phyloP scores from a whole-genome alignment of 768 basidiomycete species.

The Pholiota microspora region DNA sequence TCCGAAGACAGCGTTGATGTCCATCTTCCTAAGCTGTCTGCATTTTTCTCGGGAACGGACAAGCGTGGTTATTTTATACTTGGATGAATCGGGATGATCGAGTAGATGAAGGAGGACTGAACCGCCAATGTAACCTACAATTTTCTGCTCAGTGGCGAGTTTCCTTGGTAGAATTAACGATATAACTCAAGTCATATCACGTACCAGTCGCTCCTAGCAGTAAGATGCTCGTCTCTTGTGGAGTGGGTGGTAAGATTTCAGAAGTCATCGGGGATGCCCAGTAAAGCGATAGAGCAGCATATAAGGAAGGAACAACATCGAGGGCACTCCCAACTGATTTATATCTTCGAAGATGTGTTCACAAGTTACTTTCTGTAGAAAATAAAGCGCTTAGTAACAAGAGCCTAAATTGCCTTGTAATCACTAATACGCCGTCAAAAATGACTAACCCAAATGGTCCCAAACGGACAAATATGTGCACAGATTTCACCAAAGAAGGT shows the following conservation, averaged over 20 bases:
- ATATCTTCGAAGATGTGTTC: neutral
- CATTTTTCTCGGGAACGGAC: constrained; percentile 47
- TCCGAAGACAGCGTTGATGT: constrained; percentile 38
- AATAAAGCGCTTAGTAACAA: neutral
- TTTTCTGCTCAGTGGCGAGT: neutral
- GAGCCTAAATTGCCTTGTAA: neutral
- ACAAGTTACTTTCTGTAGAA: neutral
- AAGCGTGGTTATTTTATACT: constrained; percentile 40
- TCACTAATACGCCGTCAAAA: neutral
- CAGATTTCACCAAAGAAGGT: neutral
- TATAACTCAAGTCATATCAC: neutral
- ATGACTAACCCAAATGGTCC: neutral
- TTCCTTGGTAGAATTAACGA: neutral
- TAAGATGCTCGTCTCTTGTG: neutral
- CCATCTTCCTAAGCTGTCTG: constrained; percentile 32
- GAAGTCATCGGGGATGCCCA: neutral
- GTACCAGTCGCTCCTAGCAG: constrained; percentile 3
- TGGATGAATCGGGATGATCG: constrained; percentile 27
- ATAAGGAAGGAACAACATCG: neutral
- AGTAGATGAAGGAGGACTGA: constrained; percentile 41
- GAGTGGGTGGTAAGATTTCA: neutral
- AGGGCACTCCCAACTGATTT: neutral
- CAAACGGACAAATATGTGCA: neutral
- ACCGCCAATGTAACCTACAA: constrained; percentile 48
- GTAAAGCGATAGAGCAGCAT: neutral